Evolutionary conservation across 2,329 filamentous ascomycete species (phyloP).

Genomic region (Fragosphaeria purpurea): DNA sequence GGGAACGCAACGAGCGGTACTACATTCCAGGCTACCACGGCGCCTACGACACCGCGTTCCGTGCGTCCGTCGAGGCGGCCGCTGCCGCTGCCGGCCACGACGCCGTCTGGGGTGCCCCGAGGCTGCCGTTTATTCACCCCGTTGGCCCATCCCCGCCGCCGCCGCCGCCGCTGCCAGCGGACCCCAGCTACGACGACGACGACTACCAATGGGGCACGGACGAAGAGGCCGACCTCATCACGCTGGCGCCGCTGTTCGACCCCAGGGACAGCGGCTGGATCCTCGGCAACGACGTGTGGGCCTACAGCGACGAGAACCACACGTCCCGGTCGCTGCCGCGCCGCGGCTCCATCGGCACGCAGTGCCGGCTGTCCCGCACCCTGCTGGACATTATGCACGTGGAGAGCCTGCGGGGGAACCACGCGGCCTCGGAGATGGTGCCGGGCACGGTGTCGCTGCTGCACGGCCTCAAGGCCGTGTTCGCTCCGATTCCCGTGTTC

Average conservation of each 20-base stretch:
- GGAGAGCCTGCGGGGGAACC: conserved; percentile 62
- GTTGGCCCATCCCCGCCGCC: conserved; percentile 36
- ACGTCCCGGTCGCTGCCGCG: conserved; percentile 51
- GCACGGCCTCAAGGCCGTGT: conserved; percentile 70
- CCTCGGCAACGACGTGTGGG: conserved; percentile 57
- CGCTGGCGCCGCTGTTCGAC: conserved; percentile 71
- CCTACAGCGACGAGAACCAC: conserved; percentile 46
- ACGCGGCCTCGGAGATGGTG: conserved; percentile 74
- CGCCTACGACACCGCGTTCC: conserved; percentile 57
- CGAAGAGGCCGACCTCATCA: conserved; percentile 28
- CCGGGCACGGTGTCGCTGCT: conserved; percentile 63
- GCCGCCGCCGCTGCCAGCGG: conserved; percentile 11
- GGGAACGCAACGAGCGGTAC: conserved; percentile 64
- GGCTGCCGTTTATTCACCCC: conserved; percentile 50
- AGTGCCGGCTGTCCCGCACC: conserved; percentile 61
- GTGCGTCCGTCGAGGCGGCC: conserved; percentile 47
- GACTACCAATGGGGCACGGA: conserved; percentile 21
- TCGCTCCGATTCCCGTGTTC: conserved; percentile 68
- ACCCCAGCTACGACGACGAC: conserved; percentile 6
- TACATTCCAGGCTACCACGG: conserved; percentile 63
- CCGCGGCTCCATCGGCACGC: conserved; percentile 68
- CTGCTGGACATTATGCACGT: conserved; percentile 68
- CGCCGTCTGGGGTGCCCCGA: conserved; percentile 57
- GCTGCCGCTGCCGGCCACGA: conserved; percentile 28
- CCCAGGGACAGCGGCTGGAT: conserved; percentile 64